phyloP scores from a whole-genome alignment of 75 land plant species.

The Cryptomeria japonica region DNA sequence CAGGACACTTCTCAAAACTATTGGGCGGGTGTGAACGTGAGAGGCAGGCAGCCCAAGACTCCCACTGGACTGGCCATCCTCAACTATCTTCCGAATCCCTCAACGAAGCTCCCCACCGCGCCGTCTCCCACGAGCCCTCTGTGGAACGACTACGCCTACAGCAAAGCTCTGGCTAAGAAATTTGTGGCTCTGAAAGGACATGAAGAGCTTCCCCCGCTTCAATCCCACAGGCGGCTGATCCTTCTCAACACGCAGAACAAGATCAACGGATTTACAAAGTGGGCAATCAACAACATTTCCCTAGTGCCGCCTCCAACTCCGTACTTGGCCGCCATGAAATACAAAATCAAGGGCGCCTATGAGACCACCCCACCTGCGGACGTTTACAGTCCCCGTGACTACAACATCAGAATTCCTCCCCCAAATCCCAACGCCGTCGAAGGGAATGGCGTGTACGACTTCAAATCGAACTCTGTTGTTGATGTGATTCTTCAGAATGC shows the following conservation, averaged over 20 bases:
- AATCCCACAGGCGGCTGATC: background rate
- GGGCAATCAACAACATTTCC: no score
- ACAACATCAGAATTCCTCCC: no score
- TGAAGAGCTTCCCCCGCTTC: background rate
- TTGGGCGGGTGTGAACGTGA: no score
- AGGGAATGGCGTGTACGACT: no score
- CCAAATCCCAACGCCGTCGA: no score
- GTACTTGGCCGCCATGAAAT: constrained; percentile 7
- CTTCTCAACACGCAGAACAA: background rate
- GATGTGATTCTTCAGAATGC: no score
- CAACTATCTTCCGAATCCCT: constrained; percentile 14
- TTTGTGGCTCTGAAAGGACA: constrained; percentile 14
- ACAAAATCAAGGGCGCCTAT: background rate
- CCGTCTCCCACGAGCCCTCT: constrained; percentile 43
- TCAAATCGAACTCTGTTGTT: no score
- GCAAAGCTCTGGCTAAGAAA: no score
- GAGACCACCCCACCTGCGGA: constrained; percentile 2
- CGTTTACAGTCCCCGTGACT: background rate
- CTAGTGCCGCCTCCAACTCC: no score
- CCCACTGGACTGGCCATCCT: no score
- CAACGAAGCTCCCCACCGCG: constrained; percentile 32
- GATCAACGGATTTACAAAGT: no score
- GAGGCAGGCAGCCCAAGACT: no score
- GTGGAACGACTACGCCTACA: constrained; percentile 39
- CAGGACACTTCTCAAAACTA: constrained; percentile 14